These are phyloP conservation scores for Fusarium nodosum DNA, from an alignment of 2,329 filamentous ascomycete genomes.

Conservation along the genomic window DNA sequence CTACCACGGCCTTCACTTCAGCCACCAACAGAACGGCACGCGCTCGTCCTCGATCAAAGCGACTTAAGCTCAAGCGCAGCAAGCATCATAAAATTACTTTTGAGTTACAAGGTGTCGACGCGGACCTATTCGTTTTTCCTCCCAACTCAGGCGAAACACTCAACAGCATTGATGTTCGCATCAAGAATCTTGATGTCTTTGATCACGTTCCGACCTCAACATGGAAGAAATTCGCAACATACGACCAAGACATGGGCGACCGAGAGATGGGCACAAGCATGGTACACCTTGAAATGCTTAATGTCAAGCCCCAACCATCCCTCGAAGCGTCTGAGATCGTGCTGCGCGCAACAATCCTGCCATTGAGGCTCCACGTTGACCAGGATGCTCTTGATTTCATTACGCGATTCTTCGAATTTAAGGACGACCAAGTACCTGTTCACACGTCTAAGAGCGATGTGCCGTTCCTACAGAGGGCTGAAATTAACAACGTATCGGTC, in stretches of 20 bases:
- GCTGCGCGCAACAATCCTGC: constrained; percentile 81
- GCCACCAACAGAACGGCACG: constrained; percentile 66
- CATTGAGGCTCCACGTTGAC: constrained; percentile 92
- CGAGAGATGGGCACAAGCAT: constrained; percentile 89
- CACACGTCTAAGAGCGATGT: constrained; percentile 75
- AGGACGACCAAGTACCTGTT: constrained; percentile 75
- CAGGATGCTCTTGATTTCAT: constrained; percentile 98
- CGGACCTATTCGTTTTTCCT: constrained; percentile 85
- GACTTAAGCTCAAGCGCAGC: constrained; percentile 83
- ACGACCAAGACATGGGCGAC: constrained; percentile 87
- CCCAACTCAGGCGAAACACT: constrained; percentile 83
- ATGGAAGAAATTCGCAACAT: constrained; percentile 98
- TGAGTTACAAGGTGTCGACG: constrained; percentile 86
- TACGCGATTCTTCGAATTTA: constrained; percentile 97
- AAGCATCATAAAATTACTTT: constrained; percentile 96
- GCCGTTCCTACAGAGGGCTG: constrained; percentile 90
- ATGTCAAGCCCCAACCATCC: constrained; percentile 86
- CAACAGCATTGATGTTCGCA: constrained; percentile 86
- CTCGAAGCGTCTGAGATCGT: constrained; percentile 92
- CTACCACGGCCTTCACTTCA: constrained; percentile 77
- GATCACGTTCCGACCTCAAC: constrained; percentile 96
- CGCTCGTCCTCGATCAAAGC: constrained; percentile 65
- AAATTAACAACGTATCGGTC: constrained; percentile 85
- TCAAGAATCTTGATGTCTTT: constrained; percentile 88
- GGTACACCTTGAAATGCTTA: constrained; percentile 89